Base-by-base conservation (phyloP, 1,284 basidiomycete species). In the Malassezia yamatoensis region DNA sequence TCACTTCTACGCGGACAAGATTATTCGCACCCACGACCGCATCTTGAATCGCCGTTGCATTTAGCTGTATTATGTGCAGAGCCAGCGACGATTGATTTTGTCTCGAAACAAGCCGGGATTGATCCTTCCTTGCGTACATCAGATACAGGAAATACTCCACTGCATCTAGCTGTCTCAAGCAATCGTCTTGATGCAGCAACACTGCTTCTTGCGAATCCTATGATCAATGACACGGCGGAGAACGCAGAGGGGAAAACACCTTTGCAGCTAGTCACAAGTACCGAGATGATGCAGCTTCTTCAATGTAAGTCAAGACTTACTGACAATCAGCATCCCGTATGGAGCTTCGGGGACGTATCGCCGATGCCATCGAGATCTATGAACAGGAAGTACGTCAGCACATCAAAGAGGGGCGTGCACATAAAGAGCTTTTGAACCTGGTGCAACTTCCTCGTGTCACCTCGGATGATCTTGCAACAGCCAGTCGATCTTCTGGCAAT, bases 91-190 rank as follows among this genome's bases (percentile, higher is more conserved):
- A 80, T 88, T 10, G 74, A 81, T 2, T 78, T 88, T 6, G 79
- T 91, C 13, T 78, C 90, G 46, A 80, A 82, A 10, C 81, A 90
- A 77, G 80, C 84, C 62, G 80, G 83, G 34, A 84, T 67, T 42
- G 51, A 72, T 58, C 49, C 67, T 44, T 72, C 74, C 29, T 64
- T 63, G 2, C 33, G 46, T 7, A 77, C 77, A 41, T 35, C 61
- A 0, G 67, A 74, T 36, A 58, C 65, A 12, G 83, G 84, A 2
- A 86, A 85, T 6, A 90, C 90, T 0, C 80, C 90, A 0, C 80
- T 96, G 0, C 91, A 96, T 73, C 81, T 96, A 9, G 90, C 90
- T 0, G 83, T 86, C 0, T 83, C 85, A 0, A 79, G 90, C 1
- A 87, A 86, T 4, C 80, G 91, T 36, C 77, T 80, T 2, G 91